phyloP scores from a whole-genome alignment of 164 flowering plant species.

The Vitis cinerea region DNA sequence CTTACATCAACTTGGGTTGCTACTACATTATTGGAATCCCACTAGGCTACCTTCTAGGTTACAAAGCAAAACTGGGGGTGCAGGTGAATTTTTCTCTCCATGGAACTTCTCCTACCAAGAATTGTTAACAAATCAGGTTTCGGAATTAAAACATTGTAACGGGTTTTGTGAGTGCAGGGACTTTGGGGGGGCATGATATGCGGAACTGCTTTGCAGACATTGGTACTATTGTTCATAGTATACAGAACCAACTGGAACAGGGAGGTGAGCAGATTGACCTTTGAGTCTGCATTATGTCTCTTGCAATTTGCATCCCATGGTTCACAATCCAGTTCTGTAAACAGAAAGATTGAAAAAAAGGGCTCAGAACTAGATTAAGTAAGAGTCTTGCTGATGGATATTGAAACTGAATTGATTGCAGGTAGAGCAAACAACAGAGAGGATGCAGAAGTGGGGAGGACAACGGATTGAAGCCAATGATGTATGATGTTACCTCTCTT shows the following conservation, averaged over 20 bases:
- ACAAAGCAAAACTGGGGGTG: constrained; percentile 31
- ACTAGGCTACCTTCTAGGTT: constrained; percentile 48
- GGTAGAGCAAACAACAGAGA: constrained; percentile 6
- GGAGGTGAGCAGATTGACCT: constrained; percentile 6
- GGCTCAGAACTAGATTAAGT: too few relatives aligned
- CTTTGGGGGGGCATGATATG: constrained; percentile 14
- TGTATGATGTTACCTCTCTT: too few relatives aligned
- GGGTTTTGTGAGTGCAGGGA: constrained; percentile 24
- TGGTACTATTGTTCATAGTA: background rate
- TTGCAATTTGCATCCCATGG: too few relatives aligned
- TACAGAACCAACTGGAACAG: constrained; percentile 16
- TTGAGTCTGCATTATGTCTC: too few relatives aligned
- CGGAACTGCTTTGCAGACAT: constrained; percentile 8
- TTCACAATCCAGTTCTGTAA: too few relatives aligned
- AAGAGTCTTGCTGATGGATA: too few relatives aligned
- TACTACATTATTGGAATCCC: constrained; percentile 60
- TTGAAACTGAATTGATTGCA: background rate
- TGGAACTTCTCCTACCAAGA: too few relatives aligned
- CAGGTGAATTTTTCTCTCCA: too few relatives aligned
- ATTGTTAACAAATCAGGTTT: too few relatives aligned
- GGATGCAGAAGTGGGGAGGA: constrained; percentile 12
- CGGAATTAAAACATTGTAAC: too few relatives aligned
- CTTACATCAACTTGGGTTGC: constrained; percentile 52
- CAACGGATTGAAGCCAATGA: background rate
- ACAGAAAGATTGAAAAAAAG: background rate